Percentiles rank a stretch among this genome's conserved stretches.
Conservation (phyloP, 441 rosid species). For the Lepidium campestre region DNA sequence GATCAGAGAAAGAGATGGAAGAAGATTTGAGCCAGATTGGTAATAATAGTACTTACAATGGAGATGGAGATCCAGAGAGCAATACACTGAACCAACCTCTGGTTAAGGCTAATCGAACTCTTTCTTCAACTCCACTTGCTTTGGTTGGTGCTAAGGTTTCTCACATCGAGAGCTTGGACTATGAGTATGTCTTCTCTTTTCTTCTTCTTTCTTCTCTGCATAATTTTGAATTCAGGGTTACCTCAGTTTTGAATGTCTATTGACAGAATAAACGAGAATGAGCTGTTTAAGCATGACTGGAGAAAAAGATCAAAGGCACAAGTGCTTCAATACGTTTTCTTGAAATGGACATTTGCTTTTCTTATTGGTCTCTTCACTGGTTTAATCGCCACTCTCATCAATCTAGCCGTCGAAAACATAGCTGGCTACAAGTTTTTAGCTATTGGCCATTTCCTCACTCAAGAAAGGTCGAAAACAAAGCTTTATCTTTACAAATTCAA, state of each 20-base stretch:
- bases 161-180: conserved; percentile 81
- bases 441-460: conserved; percentile 47
- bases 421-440: conserved; percentile 91
- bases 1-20: conserved; percentile 35
- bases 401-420: conserved; percentile 84
- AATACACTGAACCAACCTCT: conserved; percentile 60
- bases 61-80: conserved; percentile 62
- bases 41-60: conserved; percentile 28
- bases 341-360: conserved; percentile 79
- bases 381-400: conserved; percentile 75
- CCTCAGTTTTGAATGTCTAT: background rate
- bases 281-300: conserved; percentile 95
- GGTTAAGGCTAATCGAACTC: conserved; percentile 63
- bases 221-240: background rate
- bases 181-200: conserved; percentile 51
- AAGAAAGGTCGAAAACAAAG: conserved; percentile 40
- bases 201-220: background rate
- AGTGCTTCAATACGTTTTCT: conserved; percentile 76
- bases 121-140: conserved; percentile 76
- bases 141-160: conserved; percentile 84
- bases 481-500: background rate
- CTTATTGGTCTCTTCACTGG: conserved; percentile 88
- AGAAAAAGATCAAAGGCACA: conserved; percentile 80
- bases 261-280: conserved; percentile 83
- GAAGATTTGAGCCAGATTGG: conserved; percentile 35